These are phyloP conservation scores for Bretschneidera sinensis DNA, from an alignment of 345 rosid genomes.

Conservation along the genomic window DNA sequence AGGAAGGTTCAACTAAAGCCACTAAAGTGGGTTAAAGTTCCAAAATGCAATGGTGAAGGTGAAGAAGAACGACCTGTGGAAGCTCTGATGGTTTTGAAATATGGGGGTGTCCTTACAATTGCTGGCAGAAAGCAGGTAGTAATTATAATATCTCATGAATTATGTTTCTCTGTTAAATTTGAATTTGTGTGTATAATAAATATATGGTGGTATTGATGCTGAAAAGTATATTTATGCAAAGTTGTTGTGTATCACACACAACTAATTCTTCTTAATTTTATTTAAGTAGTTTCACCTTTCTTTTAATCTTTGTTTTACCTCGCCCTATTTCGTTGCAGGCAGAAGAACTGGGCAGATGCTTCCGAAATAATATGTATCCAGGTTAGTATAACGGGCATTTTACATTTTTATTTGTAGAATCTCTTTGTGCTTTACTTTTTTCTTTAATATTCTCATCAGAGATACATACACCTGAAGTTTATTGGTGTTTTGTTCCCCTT, in stretches of 20 bases:
- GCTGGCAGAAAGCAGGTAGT: conserved; percentile 98
- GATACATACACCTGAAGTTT: background rate
- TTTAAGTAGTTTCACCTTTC: background rate
- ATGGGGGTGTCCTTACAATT: conserved; percentile 99
- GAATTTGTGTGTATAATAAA: background rate
- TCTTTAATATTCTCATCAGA: background rate
- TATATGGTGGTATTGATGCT: too few relatives aligned
- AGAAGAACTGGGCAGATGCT: conserved; percentile 97
- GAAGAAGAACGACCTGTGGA: conserved; percentile 96
- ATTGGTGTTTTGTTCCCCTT: background rate
- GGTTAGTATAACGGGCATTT: conserved; percentile 39
- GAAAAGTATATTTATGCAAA: too few relatives aligned
- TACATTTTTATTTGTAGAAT: conserved; percentile 14
- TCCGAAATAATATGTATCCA: conserved; percentile 98
- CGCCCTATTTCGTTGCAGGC: conserved; percentile 52
- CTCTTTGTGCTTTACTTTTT: conserved; percentile 8
- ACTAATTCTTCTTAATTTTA: too few relatives aligned
- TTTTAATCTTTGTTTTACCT: background rate
- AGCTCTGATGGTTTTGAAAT: conserved; percentile 97
- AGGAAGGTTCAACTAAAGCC: conserved; percentile 99
- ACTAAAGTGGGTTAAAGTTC: conserved; percentile 78
- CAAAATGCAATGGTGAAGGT: conserved; percentile 77
- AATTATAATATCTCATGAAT: conserved; percentile 3
- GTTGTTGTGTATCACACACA: too few relatives aligned
- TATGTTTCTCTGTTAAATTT: background rate